phyloP scores from a whole-genome alignment of 345 rosid genomes.

The Ceriops zippeliana region DNA sequence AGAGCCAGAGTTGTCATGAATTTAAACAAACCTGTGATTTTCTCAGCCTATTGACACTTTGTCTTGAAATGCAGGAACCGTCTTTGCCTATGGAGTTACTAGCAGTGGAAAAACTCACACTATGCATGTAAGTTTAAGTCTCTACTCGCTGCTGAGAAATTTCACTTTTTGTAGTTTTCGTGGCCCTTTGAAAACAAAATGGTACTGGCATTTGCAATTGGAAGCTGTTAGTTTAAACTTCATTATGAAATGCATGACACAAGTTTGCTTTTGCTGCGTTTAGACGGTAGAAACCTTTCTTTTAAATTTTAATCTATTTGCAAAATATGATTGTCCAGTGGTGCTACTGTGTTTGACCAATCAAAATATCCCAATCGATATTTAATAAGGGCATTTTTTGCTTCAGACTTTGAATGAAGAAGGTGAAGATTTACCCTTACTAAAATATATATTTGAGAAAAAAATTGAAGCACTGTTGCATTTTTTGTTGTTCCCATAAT shows the following conservation, averaged over 20 bases:
- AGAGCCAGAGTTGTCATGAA: background rate
- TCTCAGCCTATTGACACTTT: background rate
- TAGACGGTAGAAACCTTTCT: too few relatives aligned
- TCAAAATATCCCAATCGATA: background rate
- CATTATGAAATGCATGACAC: background rate
- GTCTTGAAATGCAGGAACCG: constrained; percentile 65
- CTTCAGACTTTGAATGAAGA: constrained; percentile 1
- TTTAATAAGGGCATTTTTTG: background rate
- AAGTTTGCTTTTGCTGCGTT: too few relatives aligned
- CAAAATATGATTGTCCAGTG: background rate
- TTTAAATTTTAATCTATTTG: background rate
- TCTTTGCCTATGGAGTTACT: constrained; percentile 98
- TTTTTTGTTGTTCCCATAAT: too few relatives aligned
- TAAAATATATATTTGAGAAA: background rate
- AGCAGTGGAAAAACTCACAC: constrained; percentile 99
- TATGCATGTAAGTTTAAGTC: constrained; percentile 74
- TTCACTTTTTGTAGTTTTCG: background rate
- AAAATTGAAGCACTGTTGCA: too few relatives aligned
- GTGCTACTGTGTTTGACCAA: too few relatives aligned
- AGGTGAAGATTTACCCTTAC: background rate
- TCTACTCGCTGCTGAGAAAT: background rate
- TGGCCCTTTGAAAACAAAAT: too few relatives aligned
- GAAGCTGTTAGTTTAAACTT: background rate
- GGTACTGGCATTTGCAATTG: background rate
- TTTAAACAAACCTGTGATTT: background rate